Percentiles rank a stretch among this genome's conserved stretches.
phyloP scores from a whole-genome alignment of 2,329 filamentous ascomycete genomes.

The Penicillium sp. region DNA sequence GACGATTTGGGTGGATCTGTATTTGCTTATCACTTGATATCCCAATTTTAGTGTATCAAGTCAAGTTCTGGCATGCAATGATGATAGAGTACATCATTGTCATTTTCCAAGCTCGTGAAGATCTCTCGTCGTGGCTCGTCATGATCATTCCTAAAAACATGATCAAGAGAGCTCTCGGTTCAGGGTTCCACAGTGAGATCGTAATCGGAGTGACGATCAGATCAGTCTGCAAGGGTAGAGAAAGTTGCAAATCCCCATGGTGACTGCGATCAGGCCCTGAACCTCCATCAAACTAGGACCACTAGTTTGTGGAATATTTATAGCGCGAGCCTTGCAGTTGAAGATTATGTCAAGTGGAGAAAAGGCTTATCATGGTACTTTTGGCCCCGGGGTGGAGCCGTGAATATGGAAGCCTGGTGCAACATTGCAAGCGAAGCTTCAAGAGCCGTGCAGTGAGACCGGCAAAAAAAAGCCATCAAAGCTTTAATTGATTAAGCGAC shows the following conservation, averaged over 20 bases:
- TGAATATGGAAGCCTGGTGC: too few species aligned
- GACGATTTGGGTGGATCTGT: neutral
- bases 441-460: neutral
- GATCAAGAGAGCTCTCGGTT: neutral
- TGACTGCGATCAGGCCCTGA: neutral
- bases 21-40: neutral
- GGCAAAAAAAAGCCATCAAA: neutral
- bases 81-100: neutral
- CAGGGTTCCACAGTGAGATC: constrained; percentile 16
- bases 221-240: constrained; percentile 14
- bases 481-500: neutral
- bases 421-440: too few species aligned
- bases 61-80: neutral
- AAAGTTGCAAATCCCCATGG: neutral
- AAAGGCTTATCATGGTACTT: neutral
- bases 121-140: neutral
- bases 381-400: neutral
- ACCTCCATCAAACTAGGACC: neutral
- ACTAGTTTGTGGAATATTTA: neutral
- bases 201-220: constrained; percentile 12
- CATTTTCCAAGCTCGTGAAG: too few species aligned
- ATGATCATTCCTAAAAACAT: neutral
- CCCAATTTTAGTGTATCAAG: neutral
- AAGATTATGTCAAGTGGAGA: neutral
- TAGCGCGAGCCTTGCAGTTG: neutral